Conservation (phyloP, 2,329 filamentous ascomycete genomes). For the Pseudogymnoascus verrucosus region DNA sequence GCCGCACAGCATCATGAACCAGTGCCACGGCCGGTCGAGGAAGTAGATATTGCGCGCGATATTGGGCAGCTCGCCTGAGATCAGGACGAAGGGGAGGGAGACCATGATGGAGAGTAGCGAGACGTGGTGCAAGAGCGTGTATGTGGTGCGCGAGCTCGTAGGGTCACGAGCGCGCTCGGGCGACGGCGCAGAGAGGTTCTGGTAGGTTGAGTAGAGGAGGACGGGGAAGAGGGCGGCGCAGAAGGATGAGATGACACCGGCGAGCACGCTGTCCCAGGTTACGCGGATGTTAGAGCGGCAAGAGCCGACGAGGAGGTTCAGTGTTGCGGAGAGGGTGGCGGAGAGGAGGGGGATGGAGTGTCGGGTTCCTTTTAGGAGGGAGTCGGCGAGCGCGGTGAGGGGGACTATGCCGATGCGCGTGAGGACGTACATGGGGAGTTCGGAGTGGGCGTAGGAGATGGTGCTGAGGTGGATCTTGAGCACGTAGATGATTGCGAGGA, state of each 20-base stretch:
- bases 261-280: slow-evolving; percentile 43
- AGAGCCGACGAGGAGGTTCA: slow-evolving; percentile 42
- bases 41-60: slow-evolving; percentile 46
- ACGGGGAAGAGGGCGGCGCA: slow-evolving; percentile 46
- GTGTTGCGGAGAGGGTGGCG: slow-evolving; percentile 40
- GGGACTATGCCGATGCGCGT: slow-evolving; percentile 44
- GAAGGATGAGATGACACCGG: slow-evolving; percentile 42
- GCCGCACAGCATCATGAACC: slow-evolving; percentile 43
- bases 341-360: slow-evolving; percentile 41
- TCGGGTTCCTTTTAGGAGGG: slow-evolving; percentile 37
- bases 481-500: slow-evolving; percentile 41
- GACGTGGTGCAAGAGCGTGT: slow-evolving; percentile 43
- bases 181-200: slow-evolving; percentile 29
- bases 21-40: slow-evolving; percentile 47
- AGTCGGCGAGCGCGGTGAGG: slow-evolving; percentile 39
- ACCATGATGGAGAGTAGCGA: slow-evolving; percentile 41
- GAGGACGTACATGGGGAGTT: slow-evolving; percentile 43
- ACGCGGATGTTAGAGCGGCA: slow-evolving; percentile 38
- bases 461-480: slow-evolving; percentile 44
- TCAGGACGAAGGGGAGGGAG: slow-evolving; percentile 39
- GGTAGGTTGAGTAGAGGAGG: slow-evolving; percentile 41
- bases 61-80: slow-evolving; percentile 40
- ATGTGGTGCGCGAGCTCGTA: slow-evolving; percentile 37
- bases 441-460: slow-evolving; percentile 45
- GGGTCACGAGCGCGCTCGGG: slow-evolving; percentile 23